Evolutionary conservation across 495 filamentous ascomycete species (phyloP).

Genomic region (Lasiosphaeriaceae sp.): DNA sequence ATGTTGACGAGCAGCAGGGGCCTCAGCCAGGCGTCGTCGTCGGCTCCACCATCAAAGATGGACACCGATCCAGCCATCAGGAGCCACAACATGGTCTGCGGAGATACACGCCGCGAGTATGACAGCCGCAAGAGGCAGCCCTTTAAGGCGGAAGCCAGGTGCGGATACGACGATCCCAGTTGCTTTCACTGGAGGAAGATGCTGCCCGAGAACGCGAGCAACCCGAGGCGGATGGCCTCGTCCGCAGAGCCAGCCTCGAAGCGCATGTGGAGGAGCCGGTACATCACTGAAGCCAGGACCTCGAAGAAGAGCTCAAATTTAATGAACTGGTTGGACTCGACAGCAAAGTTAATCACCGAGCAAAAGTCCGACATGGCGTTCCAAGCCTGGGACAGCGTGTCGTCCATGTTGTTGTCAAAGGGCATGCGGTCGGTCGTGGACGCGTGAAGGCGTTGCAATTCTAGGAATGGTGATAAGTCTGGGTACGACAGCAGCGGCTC

Average conservation of each 20-base stretch:
- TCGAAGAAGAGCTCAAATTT: constrained; percentile 27
- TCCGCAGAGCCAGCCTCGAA: constrained; percentile 23
- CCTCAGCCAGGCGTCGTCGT: constrained; percentile 28
- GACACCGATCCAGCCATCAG: constrained; percentile 33
- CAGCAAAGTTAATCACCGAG: constrained; percentile 32
- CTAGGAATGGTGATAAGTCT: constrained; percentile 2
- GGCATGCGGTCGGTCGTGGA: neutral
- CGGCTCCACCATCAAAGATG: constrained; percentile 21
- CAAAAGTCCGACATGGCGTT: constrained; percentile 33
- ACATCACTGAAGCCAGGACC: constrained; percentile 40
- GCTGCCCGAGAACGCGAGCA: constrained; percentile 35
- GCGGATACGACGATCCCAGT: constrained; percentile 21
- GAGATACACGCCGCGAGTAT: neutral
- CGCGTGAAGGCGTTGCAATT: neutral
- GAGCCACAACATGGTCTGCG: constrained; percentile 30
- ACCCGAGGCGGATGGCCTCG: constrained; percentile 37
- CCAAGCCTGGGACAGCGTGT: constrained; percentile 28
- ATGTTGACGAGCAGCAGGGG: constrained; percentile 20
- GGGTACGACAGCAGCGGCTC: constrained; percentile 26
- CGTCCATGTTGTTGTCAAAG: constrained; percentile 7
- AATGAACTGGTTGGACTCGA: constrained; percentile 18
- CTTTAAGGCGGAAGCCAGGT: constrained; percentile 18
- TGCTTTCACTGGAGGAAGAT: constrained; percentile 39
- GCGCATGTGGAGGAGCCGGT: constrained; percentile 35
- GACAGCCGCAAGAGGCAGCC: constrained; percentile 6